These are phyloP conservation scores for Yamadazyma atmosphaerica DNA, from an alignment of 1,139 yeast species.

Conservation along the genomic window DNA sequence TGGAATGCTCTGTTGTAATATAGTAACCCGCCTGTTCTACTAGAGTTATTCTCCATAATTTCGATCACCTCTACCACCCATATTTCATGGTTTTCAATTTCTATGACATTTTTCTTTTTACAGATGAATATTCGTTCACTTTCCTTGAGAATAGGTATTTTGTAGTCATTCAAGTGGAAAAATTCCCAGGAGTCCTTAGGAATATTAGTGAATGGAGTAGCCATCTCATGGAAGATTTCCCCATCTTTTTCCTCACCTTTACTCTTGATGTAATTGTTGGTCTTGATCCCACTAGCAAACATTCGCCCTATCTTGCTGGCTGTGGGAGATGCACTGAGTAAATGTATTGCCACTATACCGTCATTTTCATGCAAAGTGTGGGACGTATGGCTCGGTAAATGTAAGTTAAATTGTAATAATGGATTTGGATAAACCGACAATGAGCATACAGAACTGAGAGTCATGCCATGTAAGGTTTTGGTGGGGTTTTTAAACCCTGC, in stretches of 20 bases:
- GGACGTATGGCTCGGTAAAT: constrained; percentile 79
- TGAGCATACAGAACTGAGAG: constrained; percentile 80
- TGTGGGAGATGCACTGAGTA: constrained; percentile 57
- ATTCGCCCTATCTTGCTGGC: constrained; percentile 56
- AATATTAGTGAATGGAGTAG: constrained; percentile 49
- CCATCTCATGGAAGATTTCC: constrained; percentile 45
- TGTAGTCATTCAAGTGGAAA: constrained; percentile 11
- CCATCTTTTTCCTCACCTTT: constrained; percentile 32
- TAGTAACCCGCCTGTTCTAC: constrained; percentile 59
- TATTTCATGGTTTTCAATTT: constrained; percentile 79
- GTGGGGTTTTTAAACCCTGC: constrained; percentile 22
- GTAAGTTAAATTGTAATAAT: constrained; percentile 76
- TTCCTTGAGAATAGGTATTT: constrained; percentile 58
- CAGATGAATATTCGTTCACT: constrained; percentile 70
- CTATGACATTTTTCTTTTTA: constrained; percentile 50
- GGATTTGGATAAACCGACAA: constrained; percentile 74
- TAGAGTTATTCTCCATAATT: constrained; percentile 26
- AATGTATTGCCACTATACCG: constrained; percentile 65
- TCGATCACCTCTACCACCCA: constrained; percentile 77
- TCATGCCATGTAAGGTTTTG: constrained; percentile 61
- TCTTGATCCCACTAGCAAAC: constrained; percentile 60
- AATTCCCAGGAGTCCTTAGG: constrained; percentile 29
- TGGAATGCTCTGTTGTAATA: constrained; percentile 66
- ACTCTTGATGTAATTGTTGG: constrained; percentile 13
- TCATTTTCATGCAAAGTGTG: constrained; percentile 54